These are phyloP conservation scores for Cyclospora cayetanensis DNA, from an alignment of 169 alveolate genomes.

Conservation along the genomic window DNA sequence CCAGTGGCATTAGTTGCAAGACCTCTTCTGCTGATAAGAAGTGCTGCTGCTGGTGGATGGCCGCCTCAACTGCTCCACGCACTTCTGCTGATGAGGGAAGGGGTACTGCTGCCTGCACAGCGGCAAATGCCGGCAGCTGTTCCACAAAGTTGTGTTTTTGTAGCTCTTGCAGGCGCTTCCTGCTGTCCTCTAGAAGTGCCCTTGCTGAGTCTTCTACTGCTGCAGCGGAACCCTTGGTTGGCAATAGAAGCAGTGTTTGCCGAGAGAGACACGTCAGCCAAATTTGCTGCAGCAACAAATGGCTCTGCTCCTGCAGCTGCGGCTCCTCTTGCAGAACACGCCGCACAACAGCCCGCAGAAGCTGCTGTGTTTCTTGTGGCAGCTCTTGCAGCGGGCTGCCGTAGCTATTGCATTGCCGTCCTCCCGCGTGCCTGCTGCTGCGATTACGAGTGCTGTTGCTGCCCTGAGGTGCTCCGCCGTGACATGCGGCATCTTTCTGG, in stretches of 20 bases:
- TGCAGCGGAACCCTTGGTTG: neutral
- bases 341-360: neutral
- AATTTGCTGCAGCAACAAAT: neutral
- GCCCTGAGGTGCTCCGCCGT: too few species aligned
- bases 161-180: neutral
- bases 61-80: neutral
- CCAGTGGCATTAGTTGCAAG: neutral
- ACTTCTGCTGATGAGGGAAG: slow-evolving; percentile 12
- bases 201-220: neutral
- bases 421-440: neutral
- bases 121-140: slow-evolving; percentile 15
- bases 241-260: slow-evolving; percentile 17
- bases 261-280: neutral
- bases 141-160: neutral
- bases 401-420: neutral
- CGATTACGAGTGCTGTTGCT: neutral
- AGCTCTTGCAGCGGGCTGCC: neutral
- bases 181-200: neutral
- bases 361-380: neutral
- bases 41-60: neutral
- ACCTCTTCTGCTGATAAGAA: neutral
- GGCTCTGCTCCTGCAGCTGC: neutral
- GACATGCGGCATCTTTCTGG: too few species aligned
- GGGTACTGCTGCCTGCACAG: neutral
- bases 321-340: neutral